Conservation (phyloP, 805 yeast genomes). For the Ogataea kodamae region DNA sequence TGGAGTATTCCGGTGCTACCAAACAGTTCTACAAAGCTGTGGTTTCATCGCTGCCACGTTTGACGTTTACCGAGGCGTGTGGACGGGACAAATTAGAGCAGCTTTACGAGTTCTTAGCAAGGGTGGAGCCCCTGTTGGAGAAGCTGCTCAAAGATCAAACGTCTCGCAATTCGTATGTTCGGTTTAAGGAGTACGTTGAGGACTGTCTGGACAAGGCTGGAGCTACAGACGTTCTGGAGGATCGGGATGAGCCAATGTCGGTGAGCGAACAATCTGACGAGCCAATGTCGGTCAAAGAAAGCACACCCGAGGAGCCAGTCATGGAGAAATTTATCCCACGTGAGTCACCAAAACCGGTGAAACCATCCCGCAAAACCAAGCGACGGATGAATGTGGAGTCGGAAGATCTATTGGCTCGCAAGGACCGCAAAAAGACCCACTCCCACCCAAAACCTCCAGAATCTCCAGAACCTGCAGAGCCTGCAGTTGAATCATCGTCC, state of each 20-base stretch:
- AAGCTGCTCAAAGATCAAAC: constrained; percentile 25
- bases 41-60: constrained; percentile 46
- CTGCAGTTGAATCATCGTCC: background rate
- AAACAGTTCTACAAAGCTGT: constrained; percentile 53
- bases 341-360: no score
- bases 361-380: background rate
- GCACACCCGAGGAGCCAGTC: constrained; percentile 12
- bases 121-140: constrained; percentile 27
- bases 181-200: constrained; percentile 26
- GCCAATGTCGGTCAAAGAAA: no score
- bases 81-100: constrained; percentile 22
- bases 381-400: constrained; percentile 1
- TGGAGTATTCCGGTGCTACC: constrained; percentile 49
- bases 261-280: no score
- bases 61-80: constrained; percentile 37
- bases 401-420: constrained; percentile 2
- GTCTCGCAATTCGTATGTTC: constrained; percentile 23
- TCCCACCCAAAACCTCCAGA: background rate
- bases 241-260: constrained; percentile 7
- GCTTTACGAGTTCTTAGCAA: constrained; percentile 21
- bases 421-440: background rate
- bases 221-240: no score
- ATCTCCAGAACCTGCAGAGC: background rate
- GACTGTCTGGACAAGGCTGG: constrained; percentile 25
- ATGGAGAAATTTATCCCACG: constrained; percentile 1